phyloP scores from a whole-genome alignment of 257 asterid species.

The Thymus quinquecostatus region DNA sequence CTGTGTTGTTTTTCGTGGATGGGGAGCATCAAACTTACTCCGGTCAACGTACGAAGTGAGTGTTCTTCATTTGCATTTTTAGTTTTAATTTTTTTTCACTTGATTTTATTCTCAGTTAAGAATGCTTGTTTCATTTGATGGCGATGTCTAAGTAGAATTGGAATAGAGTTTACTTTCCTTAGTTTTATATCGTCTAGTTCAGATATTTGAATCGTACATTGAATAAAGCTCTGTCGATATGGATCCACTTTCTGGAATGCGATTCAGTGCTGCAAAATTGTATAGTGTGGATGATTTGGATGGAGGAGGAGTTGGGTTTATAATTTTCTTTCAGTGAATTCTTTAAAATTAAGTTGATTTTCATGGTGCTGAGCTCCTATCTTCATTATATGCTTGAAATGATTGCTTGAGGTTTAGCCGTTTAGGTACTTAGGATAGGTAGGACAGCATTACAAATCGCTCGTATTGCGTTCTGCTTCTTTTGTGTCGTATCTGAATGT shows the following conservation, averaged over 20 bases:
- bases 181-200: slow-evolving; percentile 4
- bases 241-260: slow-evolving; percentile 12
- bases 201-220: slow-evolving; percentile 1
- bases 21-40: slow-evolving; percentile 73
- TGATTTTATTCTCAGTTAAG: background rate
- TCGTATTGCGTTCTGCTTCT: slow-evolving; percentile 7
- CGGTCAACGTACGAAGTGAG: slow-evolving; percentile 89
- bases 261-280: background rate
- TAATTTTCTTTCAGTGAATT: background rate
- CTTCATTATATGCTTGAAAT: slow-evolving; percentile 12
- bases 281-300: background rate
- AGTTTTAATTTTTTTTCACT: background rate
- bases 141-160: background rate
- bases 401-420: slow-evolving; percentile 12
- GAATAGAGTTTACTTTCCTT: background rate
- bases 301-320: slow-evolving; percentile 9
- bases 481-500: slow-evolving; percentile 16
- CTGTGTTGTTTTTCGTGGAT: slow-evolving; percentile 75
- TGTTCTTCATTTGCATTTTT: background rate
- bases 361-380: slow-evolving; percentile 7
- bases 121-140: background rate
- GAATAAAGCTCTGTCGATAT: background rate
- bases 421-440: too few species aligned
- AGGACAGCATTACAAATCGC: too few species aligned
- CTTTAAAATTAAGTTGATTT: background rate